Evolutionary conservation across 352 stramenopile species (phyloP).

Genomic region (Phytophthora constricta): DNA sequence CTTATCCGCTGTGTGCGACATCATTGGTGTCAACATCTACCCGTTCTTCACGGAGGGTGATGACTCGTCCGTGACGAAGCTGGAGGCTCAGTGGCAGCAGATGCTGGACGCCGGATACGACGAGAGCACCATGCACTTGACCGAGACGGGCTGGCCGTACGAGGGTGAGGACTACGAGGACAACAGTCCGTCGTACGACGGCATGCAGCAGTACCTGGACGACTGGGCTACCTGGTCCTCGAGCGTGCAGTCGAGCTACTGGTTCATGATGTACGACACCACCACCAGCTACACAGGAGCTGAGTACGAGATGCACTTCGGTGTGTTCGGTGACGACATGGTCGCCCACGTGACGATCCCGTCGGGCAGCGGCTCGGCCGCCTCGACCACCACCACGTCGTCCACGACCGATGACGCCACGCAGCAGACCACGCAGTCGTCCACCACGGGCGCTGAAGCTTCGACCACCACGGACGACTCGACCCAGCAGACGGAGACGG

Average conservation of each 20-base stretch:
- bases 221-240: slow-evolving; percentile 50
- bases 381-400: slow-evolving; percentile 18
- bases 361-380: slow-evolving; percentile 19
- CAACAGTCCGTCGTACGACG: slow-evolving; percentile 53
- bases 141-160: slow-evolving; percentile 70
- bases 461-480: slow-evolving; percentile 26
- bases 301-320: slow-evolving; percentile 68
- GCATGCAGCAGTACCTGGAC: slow-evolving; percentile 50
- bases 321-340: slow-evolving; percentile 52
- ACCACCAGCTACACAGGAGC: slow-evolving; percentile 46
- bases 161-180: slow-evolving; percentile 37
- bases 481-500: slow-evolving; percentile 5
- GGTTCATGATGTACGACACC: slow-evolving; percentile 72
- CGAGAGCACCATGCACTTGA: slow-evolving; percentile 47
- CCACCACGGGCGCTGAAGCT: slow-evolving; percentile 11
- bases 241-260: slow-evolving; percentile 44
- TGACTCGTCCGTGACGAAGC: slow-evolving; percentile 49
- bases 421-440: slow-evolving; percentile 19
- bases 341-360: slow-evolving; percentile 51
- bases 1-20: slow-evolving; percentile 38
- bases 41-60: slow-evolving; percentile 53
- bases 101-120: slow-evolving; percentile 45
- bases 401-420: slow-evolving; percentile 24
- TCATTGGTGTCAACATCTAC: slow-evolving; percentile 56
- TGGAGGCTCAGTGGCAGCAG: slow-evolving; percentile 53